Evolutionary conservation across 1,284 basidiomycete genomes (phyloP).

Genomic region (Violaceomyces palustris): DNA sequence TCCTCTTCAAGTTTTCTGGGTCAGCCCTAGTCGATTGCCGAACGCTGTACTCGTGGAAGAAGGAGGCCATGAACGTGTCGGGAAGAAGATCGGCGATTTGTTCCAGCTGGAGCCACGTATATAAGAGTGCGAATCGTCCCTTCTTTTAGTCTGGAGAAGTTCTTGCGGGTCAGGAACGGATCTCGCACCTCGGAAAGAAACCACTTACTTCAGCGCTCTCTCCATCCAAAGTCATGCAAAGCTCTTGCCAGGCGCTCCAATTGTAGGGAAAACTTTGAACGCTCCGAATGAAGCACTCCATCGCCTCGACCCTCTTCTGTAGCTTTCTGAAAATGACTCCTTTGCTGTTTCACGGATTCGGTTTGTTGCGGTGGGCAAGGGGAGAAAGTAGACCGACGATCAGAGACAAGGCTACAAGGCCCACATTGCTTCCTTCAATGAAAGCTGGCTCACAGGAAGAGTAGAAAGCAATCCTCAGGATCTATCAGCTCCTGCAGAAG

Average conservation of each 20-base stretch:
- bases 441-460: slow-evolving; percentile 30
- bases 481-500: slow-evolving; percentile 43
- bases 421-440: background rate
- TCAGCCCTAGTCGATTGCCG: slow-evolving; percentile 66
- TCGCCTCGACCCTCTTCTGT: slow-evolving; percentile 62
- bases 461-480: slow-evolving; percentile 33
- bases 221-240: slow-evolving; percentile 41
- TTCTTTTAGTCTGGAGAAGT: no score
- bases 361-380: background rate
- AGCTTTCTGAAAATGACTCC: slow-evolving; percentile 48
- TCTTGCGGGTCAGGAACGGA: background rate
- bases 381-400: background rate
- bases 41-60: slow-evolving; percentile 85
- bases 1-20: slow-evolving; percentile 27
- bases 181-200: slow-evolving; percentile 5
- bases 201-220: slow-evolving; percentile 4
- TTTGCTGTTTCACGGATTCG: slow-evolving; percentile 9
- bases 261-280: slow-evolving; percentile 84
- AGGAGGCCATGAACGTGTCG: slow-evolving; percentile 67
- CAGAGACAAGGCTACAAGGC: background rate
- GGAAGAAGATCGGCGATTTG: slow-evolving; percentile 61
- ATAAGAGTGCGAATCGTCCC: no score
- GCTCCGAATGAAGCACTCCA: slow-evolving; percentile 73
- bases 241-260: slow-evolving; percentile 77
- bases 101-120: slow-evolving; percentile 17